Evolutionary conservation across 768 basidiomycete species (phyloP).

Genomic region (Termitomyces sp.): DNA sequence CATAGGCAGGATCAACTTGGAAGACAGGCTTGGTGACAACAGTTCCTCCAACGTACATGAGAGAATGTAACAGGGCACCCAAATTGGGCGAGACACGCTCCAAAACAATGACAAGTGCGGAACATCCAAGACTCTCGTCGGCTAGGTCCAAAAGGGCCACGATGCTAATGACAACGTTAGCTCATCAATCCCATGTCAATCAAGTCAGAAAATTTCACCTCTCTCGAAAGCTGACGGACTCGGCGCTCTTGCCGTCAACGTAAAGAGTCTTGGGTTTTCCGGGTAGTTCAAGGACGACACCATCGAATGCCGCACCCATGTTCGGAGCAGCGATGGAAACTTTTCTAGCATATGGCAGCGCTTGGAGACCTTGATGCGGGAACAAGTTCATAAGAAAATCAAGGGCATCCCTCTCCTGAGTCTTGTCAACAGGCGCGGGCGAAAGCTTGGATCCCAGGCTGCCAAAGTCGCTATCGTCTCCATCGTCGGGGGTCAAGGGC

Average conservation of each 20-base stretch:
- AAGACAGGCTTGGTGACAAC: constrained; percentile 80
- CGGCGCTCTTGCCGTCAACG: constrained; percentile 79
- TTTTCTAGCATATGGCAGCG: constrained; percentile 68
- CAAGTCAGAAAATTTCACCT: constrained; percentile 42
- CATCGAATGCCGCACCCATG: constrained; percentile 67
- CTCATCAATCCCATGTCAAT: constrained; percentile 2
- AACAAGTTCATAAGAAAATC: constrained; percentile 78
- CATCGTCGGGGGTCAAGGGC: constrained; percentile 71
- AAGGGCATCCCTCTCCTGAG: constrained; percentile 56
- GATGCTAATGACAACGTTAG: constrained; percentile 43
- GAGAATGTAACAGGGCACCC: constrained; percentile 73
- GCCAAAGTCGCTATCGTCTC: constrained; percentile 40
- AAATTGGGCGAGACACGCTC: constrained; percentile 68
- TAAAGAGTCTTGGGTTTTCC: constrained; percentile 72
- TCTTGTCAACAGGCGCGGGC: constrained; percentile 24
- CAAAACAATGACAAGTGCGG: constrained; percentile 72
- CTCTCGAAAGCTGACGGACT: constrained; percentile 74
- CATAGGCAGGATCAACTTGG: constrained; percentile 67
- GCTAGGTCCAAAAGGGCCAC: constrained; percentile 85
- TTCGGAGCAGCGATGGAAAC: constrained; percentile 68
- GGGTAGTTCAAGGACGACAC: constrained; percentile 71
- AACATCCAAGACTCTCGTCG: constrained; percentile 76
- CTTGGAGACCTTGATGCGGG: constrained; percentile 61
- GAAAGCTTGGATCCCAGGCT: constrained; percentile 28
- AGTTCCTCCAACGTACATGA: constrained; percentile 89